Evolutionary conservation across 441 rosid species (phyloP).

Genomic region (Euphorbia schlechtendalii): DNA sequence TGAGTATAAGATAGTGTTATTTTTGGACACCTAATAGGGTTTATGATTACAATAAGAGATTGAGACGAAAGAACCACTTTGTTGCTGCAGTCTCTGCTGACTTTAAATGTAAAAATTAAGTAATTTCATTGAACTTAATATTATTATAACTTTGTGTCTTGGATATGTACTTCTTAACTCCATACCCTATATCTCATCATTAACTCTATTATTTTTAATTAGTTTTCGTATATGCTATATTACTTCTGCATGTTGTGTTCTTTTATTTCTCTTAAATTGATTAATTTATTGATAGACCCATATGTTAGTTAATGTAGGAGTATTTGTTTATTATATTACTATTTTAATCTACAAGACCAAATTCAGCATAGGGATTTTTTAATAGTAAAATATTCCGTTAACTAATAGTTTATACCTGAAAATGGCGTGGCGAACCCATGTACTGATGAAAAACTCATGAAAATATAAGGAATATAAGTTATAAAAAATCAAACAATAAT

Average conservation of each 20-base stretch:
- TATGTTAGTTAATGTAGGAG: no score
- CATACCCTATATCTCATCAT: slow-evolving; percentile 3
- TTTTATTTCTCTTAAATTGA: not conserved
- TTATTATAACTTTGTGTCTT: not conserved
- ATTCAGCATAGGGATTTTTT: no score
- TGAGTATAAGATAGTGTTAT: no score
- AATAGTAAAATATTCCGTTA: no score
- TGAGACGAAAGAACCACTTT: slow-evolving; percentile 34
- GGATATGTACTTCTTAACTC: not conserved
- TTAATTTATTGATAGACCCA: not conserved
- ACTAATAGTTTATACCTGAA: no score
- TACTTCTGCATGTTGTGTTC: not conserved
- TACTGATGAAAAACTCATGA: no score
- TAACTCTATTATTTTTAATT: not conserved
- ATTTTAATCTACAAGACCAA: no score
- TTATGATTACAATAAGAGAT: slow-evolving; percentile 17
- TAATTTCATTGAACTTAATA: not conserved
- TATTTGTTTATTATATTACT: no score
- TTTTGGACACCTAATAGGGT: no score
- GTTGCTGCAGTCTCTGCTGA: slow-evolving; percentile 18
- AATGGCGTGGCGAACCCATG: no score
- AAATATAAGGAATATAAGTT: no score
- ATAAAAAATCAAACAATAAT: no score
- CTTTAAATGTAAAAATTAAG: slow-evolving; percentile 17
- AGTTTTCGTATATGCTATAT: not conserved